phyloP scores from a whole-genome alignment of 2,329 filamentous ascomycete species.

The Biscogniauxia sp. region DNA sequence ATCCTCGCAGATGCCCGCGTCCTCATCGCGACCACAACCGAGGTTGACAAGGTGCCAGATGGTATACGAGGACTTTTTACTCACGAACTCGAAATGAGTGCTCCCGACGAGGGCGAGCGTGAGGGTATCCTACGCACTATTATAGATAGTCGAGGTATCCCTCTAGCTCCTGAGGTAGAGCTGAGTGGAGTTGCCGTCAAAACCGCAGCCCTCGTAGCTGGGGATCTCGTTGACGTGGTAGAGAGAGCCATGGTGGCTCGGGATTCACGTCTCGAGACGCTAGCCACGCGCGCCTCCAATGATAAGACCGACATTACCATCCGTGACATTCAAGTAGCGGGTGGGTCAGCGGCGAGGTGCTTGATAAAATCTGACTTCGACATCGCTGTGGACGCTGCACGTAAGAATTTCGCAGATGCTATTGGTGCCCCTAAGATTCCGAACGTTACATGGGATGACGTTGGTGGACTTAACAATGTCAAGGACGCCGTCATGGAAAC shows the following conservation, averaged over 20 bases:
- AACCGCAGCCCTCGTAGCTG: conserved; percentile 91
- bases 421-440: conserved; percentile 98
- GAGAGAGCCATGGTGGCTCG: conserved; percentile 82
- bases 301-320: conserved; percentile 54
- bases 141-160: conserved; percentile 70
- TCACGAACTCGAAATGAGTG: conserved; percentile 90
- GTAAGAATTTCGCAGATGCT: conserved; percentile 96
- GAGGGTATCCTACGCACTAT: conserved; percentile 82
- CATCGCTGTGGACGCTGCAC: conserved; percentile 86
- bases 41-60: conserved; percentile 91
- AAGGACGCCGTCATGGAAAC: conserved; percentile 98
- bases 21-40: conserved; percentile 89
- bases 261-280: conserved; percentile 68
- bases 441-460: conserved; percentile 94
- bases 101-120: conserved; percentile 88
- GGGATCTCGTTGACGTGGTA: conserved; percentile 90
- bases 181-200: conserved; percentile 84
- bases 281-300: conserved; percentile 53
- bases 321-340: conserved; percentile 83
- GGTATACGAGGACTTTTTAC: conserved; percentile 88
- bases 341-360: conserved; percentile 74
- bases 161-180: conserved; percentile 80
- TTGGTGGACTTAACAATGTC: conserved; percentile 88
- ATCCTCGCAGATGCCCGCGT: conserved; percentile 78
- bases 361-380: conserved; percentile 85